Conservation (phyloP, 345 rosid genomes). For the Lepidium aucheri region DNA sequence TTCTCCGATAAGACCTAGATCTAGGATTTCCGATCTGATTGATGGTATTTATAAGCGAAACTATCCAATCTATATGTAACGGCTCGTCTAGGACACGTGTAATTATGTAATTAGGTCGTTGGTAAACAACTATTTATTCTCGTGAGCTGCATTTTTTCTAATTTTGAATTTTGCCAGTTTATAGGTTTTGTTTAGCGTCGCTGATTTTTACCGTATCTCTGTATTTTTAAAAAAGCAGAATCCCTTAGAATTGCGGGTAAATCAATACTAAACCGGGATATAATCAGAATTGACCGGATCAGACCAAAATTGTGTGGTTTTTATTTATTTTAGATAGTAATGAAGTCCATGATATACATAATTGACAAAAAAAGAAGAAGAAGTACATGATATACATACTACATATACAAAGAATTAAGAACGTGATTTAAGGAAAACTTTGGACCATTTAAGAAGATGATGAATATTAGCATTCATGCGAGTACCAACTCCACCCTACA, state of each 20-base stretch:
- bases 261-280: background rate
- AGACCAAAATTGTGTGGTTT: background rate
- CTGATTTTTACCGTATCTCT: too few relatives aligned
- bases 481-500: conserved; percentile 92
- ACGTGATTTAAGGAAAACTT: conserved; percentile 19
- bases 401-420: background rate
- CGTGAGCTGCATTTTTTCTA: conserved; percentile 10
- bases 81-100: conserved; percentile 26
- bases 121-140: conserved; percentile 9
- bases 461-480: conserved; percentile 77
- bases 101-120: background rate
- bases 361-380: too few relatives aligned
- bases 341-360: background rate
- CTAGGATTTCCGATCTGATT: background rate
- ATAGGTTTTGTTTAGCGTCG: background rate
- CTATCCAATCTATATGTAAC: conserved; percentile 1
- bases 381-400: too few relatives aligned
- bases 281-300: background rate
- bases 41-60: conserved; percentile 19
- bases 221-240: background rate
- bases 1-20: conserved; percentile 9
- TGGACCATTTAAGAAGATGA: conserved; percentile 64
- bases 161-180: conserved; percentile 29
- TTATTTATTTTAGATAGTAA: background rate
- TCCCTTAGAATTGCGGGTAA: background rate